Evolutionary conservation across 2,329 filamentous ascomycete species (phyloP), one percentile per base, ranked within the genome.

Genomic region (Nemania sp.): DNA sequence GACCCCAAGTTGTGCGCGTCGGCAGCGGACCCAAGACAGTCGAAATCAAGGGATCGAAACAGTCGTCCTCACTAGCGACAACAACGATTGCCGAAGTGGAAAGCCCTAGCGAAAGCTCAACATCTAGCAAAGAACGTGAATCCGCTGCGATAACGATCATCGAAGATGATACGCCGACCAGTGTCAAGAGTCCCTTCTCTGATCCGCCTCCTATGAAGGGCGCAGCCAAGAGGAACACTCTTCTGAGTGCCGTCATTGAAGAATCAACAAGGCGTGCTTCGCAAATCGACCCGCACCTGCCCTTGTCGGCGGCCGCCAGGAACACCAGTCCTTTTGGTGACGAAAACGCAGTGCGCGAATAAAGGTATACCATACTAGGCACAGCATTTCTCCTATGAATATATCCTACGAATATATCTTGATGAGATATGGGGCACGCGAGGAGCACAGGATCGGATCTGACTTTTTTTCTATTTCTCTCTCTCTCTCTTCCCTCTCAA

Each of bases 1-100:
- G 81, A 51, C 84, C 85, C 20, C 84, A 87, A 68, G 80, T 88
- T 37, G 81, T 88, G 49, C 83, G 84, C 60, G 83, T 88, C 18
- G 81, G 81, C 43, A 82, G 76, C 58, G 77, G 73, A 65, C 57
- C 72, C 63, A 80, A 77, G 68, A 73, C 77, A 5, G 73, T 79
- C 12, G 72, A 75, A 63, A 69, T 70, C 40, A 69, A 71, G 50
- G 56, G 67, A 12, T 56, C 54, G n/a, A 67, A 67, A 37, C 51
- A 71, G 49, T 63, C 68, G 32, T 67, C 64, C 5, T 51, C 64
- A 18, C 37, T 60, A 2, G 49, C 47, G 20, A 51, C 61, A 4
- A 47, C 68, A n/a, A 56, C 61, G 35, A 61, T 65, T 18, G 64
- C 66, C 15, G 68, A 70, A 32, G 54, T 67, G 48, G 68, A 68